A percentile compares a stretch with the other conserved stretches of the same genome.
Evolutionary conservation across 805 yeast species (phyloP).

Genomic region (Cyberlindnera suaveolens): DNA sequence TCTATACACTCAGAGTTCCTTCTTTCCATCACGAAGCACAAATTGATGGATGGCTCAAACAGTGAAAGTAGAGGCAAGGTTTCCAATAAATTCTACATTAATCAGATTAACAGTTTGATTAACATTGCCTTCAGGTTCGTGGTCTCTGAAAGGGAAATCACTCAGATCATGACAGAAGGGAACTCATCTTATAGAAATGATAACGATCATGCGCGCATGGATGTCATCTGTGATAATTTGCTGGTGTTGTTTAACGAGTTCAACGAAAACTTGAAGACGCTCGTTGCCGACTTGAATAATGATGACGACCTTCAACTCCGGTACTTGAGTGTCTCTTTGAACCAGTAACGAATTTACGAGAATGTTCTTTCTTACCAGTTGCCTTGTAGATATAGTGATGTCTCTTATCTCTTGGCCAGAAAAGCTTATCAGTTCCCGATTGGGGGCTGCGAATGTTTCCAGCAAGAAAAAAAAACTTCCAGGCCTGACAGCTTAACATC

Average conservation of each 20-base stretch:
- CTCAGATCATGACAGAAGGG: constrained; percentile 26
- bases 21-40: constrained; percentile 30
- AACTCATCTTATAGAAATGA: constrained; percentile 23
- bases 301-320: constrained; percentile 45
- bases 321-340: constrained; percentile 35
- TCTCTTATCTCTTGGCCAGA: too few species aligned
- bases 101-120: constrained; percentile 34
- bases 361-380: too few species aligned
- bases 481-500: too few species aligned
- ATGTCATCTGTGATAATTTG: constrained; percentile 32
- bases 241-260: constrained; percentile 38
- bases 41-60: constrained; percentile 26
- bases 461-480: too few species aligned
- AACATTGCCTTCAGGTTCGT: constrained; percentile 34
- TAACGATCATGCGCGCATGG: constrained; percentile 5
- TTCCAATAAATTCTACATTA: constrained; percentile 35
- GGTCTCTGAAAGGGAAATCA: constrained; percentile 31
- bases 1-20: constrained; percentile 29
- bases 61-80: constrained; percentile 27
- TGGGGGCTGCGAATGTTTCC: too few species aligned
- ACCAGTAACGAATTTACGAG: constrained; percentile 7
- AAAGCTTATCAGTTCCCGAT: too few species aligned
- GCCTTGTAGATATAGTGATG: too few species aligned
- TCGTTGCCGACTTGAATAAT: constrained; percentile 45
- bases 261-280: constrained; percentile 33